A percentile compares a stretch with the other conserved stretches of the same genome.
Conservation (phyloP, 495 filamentous ascomycete genomes). For the Xylaria grammica region DNA sequence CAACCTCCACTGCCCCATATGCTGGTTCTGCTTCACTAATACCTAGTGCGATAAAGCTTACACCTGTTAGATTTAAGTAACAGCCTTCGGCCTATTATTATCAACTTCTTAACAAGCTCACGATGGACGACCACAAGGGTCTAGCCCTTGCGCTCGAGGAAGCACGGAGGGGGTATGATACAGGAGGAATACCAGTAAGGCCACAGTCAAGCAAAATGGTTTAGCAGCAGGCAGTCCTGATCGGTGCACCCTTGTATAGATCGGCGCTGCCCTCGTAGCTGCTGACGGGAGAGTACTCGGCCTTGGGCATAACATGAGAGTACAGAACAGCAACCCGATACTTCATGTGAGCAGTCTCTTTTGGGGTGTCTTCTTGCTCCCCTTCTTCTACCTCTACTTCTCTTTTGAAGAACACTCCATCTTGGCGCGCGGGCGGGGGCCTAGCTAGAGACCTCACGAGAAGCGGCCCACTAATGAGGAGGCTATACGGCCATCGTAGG, state of each 20-base stretch:
- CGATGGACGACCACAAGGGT: constrained; percentile 59
- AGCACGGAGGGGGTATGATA: constrained; percentile 66
- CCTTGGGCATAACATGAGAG: constrained; percentile 81
- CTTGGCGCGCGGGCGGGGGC: too few species aligned
- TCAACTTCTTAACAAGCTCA: background rate
- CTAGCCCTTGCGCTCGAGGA: constrained; percentile 76
- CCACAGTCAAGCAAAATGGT: background rate
- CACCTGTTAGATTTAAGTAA: background rate
- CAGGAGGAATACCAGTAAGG: constrained; percentile 75
- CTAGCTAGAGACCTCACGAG: background rate
- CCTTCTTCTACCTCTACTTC: constrained; percentile 2
- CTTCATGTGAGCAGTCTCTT: constrained; percentile 66
- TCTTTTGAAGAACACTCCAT: background rate
- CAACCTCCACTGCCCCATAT: background rate
- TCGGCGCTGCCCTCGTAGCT: constrained; percentile 76
- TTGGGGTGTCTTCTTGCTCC: background rate
- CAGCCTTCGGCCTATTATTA: background rate
- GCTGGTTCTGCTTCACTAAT: background rate
- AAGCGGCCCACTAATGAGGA: background rate
- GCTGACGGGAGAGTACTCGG: constrained; percentile 75
- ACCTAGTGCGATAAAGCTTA: background rate
- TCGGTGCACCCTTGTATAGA: constrained; percentile 41
- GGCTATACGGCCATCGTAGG: constrained; percentile 50
- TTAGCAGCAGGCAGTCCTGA: background rate
- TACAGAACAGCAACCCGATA: constrained; percentile 76